Evolutionary conservation across 164 flowering plant genomes (phyloP), one percentile per base, ranked within the genome.

Genomic region (Dillenia suffruticosa): DNA sequence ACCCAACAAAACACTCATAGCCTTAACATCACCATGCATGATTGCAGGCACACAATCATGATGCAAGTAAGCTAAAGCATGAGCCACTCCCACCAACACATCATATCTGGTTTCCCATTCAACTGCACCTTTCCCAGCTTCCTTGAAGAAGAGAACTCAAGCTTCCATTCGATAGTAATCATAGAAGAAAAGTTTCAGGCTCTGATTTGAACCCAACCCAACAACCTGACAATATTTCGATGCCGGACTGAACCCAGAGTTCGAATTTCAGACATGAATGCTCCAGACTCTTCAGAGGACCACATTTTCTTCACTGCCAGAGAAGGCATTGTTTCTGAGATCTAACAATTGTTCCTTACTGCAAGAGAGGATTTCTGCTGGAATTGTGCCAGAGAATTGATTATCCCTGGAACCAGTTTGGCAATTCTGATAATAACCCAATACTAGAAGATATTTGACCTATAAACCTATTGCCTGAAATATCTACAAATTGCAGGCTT

Each of bases 11-110:
- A 95, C 88, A 50, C 92, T 95, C 94, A 86, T 89, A 49, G 99
- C 85, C 68, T 95, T 95, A 10, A 95, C 96, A 70, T 95, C 99
- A 4, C 97, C 95, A 61, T 95, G 99, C 56, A 92, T 16, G 51
- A 95, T 92, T 0, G 97, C 71, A 26, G 99, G 99, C n/a, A 85
- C 75, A 56, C 97, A 95, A 68, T 90, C 99, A 69, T 95, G 99
- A 76, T 95, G 99, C 76, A 95, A 68, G 68, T 95, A 92, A 0
- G 96, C 88, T 5, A 95, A 83, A 0, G 96, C 99, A 52, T 95
- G 97, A 0, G 86, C 99, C 11, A 88, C 83, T 0, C 97, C 97
- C 12, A 95, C 48, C 16, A 88, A 64, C 24, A 92, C 68, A 1
- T 92, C 88, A 43, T 78, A 90, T 74, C 97, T 79, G 0, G 71